Conservation (phyloP, 768 basidiomycete genomes). For the Hygrophoropsis aurantiaca region DNA sequence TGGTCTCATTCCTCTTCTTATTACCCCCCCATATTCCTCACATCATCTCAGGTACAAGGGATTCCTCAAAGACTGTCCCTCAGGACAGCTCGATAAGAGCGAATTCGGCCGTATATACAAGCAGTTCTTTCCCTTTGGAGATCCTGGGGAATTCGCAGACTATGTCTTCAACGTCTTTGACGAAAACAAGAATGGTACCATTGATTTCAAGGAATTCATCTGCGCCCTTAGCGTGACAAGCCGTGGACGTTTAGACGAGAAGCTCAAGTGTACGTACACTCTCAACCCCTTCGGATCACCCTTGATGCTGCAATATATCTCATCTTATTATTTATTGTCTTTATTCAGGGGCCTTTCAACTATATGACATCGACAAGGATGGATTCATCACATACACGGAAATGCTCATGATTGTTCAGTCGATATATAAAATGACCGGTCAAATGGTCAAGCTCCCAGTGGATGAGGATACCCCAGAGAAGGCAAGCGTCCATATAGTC, state of each 20-base stretch:
- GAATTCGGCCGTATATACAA: conserved; percentile 98
- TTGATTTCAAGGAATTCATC: conserved; percentile 99
- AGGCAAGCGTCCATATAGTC: conserved; percentile 50
- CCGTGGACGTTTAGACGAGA: conserved; percentile 92
- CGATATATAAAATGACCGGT: conserved; percentile 99
- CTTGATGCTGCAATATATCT: conserved; percentile 12
- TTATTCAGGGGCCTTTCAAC: conserved; percentile 92
- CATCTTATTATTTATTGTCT: conserved; percentile 14
- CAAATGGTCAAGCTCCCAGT: conserved; percentile 98
- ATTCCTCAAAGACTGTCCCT: conserved; percentile 97
- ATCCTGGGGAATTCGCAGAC: conserved; percentile 94
- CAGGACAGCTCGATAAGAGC: conserved; percentile 92
- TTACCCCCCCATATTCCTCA: conserved; percentile 8
- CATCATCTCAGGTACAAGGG: conserved; percentile 84
- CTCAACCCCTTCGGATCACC: conserved; percentile 3
- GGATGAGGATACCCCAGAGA: conserved; percentile 99
- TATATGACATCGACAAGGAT: conserved; percentile 99
- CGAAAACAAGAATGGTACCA: conserved; percentile 91
- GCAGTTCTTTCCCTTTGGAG: conserved; percentile 99
- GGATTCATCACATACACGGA: conserved; percentile 98
- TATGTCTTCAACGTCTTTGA: conserved; percentile 99
- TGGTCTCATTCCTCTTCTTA: conserved; percentile 49
- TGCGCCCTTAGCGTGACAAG: conserved; percentile 95
- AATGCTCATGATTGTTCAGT: conserved; percentile 97
- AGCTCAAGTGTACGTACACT: conserved; percentile 83